Evolutionary conservation across 139 green algal species (phyloP).

Genomic region (Chlorella ohadii): DNA sequence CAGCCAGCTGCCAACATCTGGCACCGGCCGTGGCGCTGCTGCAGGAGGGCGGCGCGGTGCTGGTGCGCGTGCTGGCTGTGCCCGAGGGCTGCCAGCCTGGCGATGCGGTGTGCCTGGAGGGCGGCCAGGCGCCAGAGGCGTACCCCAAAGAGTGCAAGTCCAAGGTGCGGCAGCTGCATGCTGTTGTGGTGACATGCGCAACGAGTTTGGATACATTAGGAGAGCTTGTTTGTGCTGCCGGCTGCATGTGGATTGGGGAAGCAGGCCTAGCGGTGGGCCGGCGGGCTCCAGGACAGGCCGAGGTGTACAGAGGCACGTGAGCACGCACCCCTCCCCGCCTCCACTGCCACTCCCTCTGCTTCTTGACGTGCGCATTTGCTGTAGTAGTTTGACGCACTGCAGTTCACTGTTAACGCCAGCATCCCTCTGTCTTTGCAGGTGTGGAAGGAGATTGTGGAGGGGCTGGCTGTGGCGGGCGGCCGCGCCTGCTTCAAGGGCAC

Average conservation of each 20-base stretch:
- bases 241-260: not conserved
- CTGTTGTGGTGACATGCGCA: not conserved
- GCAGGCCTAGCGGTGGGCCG: too few relatives aligned
- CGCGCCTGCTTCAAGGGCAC: not conserved
- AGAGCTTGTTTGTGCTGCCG: not conserved
- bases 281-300: too few relatives aligned
- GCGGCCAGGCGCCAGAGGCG: not conserved
- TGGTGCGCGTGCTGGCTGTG: constrained; percentile 28
- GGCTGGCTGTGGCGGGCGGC: constrained; percentile 3
- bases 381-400: too few relatives aligned
- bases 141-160: constrained; percentile 34
- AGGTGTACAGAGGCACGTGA: too few relatives aligned
- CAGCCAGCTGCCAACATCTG: too few relatives aligned
- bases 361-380: too few relatives aligned
- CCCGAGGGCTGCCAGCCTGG: constrained; percentile 1
- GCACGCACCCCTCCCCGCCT: too few relatives aligned
- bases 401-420: too few relatives aligned
- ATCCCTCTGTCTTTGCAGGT: too few relatives aligned
- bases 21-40: not conserved
- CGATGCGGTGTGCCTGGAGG: not conserved
- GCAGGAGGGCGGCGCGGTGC: constrained; percentile 12
- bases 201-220: not conserved
- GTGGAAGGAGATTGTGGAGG: constrained; percentile 12
- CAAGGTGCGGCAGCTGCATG: constrained; percentile 1
- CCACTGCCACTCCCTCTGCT: too few relatives aligned